Evolutionary conservation across 2,329 filamentous ascomycete genomes (phyloP).

Genomic region (Colletotrichum cuscutae): DNA sequence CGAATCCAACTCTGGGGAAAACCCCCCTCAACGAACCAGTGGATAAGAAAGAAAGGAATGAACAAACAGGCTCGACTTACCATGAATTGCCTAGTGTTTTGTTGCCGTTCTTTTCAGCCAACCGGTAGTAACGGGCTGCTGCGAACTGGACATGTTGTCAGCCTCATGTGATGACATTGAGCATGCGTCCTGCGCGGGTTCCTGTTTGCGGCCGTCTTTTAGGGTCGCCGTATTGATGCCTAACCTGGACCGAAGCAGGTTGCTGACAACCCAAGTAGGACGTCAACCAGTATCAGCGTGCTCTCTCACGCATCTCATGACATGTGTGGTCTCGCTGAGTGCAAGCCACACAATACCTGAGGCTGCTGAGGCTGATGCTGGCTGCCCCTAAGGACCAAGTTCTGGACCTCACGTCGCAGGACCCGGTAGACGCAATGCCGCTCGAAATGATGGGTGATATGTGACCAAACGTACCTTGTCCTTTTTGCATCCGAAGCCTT

Average conservation of each 20-base stretch:
- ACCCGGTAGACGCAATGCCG: conserved; percentile 11
- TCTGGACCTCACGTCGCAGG: neutral
- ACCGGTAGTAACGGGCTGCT: conserved; percentile 89
- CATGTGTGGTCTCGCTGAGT: conserved; percentile 1
- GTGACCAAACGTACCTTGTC: conserved; percentile 82
- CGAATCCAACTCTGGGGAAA: conserved; percentile 29
- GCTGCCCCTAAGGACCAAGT: neutral
- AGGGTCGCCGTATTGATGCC: conserved; percentile 51
- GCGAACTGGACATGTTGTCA: conserved; percentile 70
- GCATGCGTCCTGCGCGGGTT: conserved; percentile 21
- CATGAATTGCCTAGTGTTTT: conserved; percentile 95
- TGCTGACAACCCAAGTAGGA: neutral
- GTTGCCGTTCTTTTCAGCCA: conserved; percentile 88
- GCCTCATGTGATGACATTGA: conserved; percentile 56
- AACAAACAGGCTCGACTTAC: conserved; percentile 66
- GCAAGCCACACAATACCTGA: conserved; percentile 11
- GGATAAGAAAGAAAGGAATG: neutral
- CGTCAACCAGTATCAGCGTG: neutral
- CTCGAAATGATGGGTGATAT: conserved; percentile 39
- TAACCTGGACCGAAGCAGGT: conserved; percentile 41
- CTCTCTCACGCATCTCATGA: conserved; percentile 29
- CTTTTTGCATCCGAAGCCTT: conserved; percentile 97
- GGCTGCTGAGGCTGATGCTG: conserved; percentile 24
- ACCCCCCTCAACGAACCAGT: conserved; percentile 1
- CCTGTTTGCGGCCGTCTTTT: conserved; percentile 22